Evolutionary conservation across 768 basidiomycete species (phyloP), one percentile per base, ranked within the genome.

Genomic region (Leucocoprinus leucothites): DNA sequence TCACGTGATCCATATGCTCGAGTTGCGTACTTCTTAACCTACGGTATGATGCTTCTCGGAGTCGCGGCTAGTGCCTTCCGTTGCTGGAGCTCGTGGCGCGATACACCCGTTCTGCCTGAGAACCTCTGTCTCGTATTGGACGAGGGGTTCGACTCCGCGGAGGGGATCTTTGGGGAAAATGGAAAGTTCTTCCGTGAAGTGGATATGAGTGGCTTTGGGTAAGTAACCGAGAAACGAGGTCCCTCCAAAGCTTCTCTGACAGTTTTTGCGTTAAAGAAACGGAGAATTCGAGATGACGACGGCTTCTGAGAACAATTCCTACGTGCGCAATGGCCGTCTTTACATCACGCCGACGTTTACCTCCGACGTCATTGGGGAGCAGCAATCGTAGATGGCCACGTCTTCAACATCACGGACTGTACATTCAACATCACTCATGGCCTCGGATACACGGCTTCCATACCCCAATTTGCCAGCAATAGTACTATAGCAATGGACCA

Each of bases 231-330:
- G 25, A 43, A 28, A 18, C 47, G 48, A 41, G 44, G 16, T 61
- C 3, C 43, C 54, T 47, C 28, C 28, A 35, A 41, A 54, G 38
- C 52, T 47, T 58, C 48, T 24, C 38, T 58, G 38, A 62, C 53
- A 48, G 31, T 28, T 57, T 21, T 53, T 31, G 34, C 40, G 40
- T 22, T 44, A 13, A 50, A 89, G 89, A 11, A 90, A 89, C 58
- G 85, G 84, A 31, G 84, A 93, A 64, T 95, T 95, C 61, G 87
- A 93, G 62, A 94, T 93, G 90, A 85, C 92, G 2, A 94, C 91
- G 1, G 70, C 69, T 13, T 85, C 84, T 4, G 61, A 75, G 28
- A 84, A 84, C 66, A 92, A 91, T 63, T 88, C 89, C 6, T 92
- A 86, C 71, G 82, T 94, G 50, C 74, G 79, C 46, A 75, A 94